Percentiles rank a stretch among this genome's conserved stretches.
phyloP scores from a whole-genome alignment of 2,329 filamentous ascomycete genomes.

The Ophiosphaerella korrae region DNA sequence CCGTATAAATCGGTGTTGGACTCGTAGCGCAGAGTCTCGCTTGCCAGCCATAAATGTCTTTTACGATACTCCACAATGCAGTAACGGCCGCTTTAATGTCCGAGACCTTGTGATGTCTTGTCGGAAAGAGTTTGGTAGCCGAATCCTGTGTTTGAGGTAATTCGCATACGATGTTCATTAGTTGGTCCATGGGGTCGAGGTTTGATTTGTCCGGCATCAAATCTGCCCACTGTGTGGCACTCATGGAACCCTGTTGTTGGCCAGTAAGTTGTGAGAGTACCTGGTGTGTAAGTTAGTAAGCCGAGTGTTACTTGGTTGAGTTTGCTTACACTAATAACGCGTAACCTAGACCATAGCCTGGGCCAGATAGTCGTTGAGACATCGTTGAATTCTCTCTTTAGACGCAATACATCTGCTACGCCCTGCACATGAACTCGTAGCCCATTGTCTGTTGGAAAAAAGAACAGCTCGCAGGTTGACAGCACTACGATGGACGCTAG shows the following conservation, averaged over 20 bases:
- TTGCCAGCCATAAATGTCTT: background rate
- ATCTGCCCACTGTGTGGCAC: too few species aligned
- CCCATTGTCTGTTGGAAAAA: constrained; percentile 3
- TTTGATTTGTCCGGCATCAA: too few species aligned
- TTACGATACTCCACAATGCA: too few species aligned
- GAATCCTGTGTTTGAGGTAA: background rate
- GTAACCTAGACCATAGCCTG: background rate
- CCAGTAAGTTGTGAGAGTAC: background rate
- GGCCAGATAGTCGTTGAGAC: background rate
- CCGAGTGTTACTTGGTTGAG: background rate
- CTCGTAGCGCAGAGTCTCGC: background rate
- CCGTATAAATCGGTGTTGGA: background rate
- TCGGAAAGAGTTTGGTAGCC: background rate
- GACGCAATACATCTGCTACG: constrained; percentile 5
- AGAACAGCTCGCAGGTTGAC: constrained; percentile 11
- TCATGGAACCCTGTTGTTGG: background rate
- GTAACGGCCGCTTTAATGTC: too few species aligned
- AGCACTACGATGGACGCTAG: constrained; percentile 8
- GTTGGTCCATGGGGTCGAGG: background rate
- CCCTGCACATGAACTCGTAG: constrained; percentile 4
- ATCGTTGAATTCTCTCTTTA: background rate
- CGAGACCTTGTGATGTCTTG: too few species aligned
- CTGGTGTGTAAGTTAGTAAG: background rate
- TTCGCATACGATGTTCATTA: background rate
- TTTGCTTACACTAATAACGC: background rate